These are phyloP conservation scores for Funneliformis caledonium DNA, from an alignment of 371 early-diverging fungal genomes.

Conservation along the genomic window DNA sequence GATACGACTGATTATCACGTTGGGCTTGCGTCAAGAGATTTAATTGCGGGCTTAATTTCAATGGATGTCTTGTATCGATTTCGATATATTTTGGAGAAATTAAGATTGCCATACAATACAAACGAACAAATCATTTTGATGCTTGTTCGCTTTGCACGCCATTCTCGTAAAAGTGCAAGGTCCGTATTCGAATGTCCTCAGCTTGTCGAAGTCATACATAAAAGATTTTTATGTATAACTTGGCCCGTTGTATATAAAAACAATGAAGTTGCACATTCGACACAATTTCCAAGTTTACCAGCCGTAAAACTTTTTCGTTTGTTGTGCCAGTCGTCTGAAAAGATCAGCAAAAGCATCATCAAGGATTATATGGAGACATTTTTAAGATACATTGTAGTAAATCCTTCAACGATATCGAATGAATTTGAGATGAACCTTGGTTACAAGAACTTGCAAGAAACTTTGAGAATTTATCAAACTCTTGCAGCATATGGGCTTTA, in stretches of 20 bases:
- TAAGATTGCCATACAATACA: conserved; percentile 9
- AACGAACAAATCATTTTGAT: conserved; percentile 30
- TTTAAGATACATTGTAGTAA: conserved; percentile 31
- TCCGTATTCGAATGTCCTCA: conserved; percentile 20
- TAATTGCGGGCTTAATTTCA: conserved; percentile 26
- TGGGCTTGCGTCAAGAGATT: conserved; percentile 22
- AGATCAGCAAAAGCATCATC: conserved; percentile 16
- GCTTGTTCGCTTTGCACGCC: conserved; percentile 29
- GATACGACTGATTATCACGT: conserved; percentile 22
- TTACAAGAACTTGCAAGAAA: conserved; percentile 27
- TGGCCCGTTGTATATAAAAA: conserved; percentile 24
- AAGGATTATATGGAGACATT: conserved; percentile 29
- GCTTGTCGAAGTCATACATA: conserved; percentile 24
- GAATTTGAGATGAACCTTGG: conserved; percentile 25
- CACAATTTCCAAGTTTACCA: conserved; percentile 6
- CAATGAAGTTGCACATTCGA: not conserved
- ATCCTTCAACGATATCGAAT: conserved; percentile 18
- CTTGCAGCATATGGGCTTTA: conserved; percentile 34
- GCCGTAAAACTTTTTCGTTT: conserved; percentile 20
- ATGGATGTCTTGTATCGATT: conserved; percentile 33
- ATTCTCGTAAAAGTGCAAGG: conserved; percentile 17
- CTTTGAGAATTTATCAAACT: conserved; percentile 20
- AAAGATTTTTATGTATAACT: conserved; percentile 20
- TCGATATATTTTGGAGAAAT: conserved; percentile 21
- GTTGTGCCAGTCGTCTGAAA: conserved; percentile 19